Evolutionary conservation across 805 yeast species (phyloP).

Genomic region (Metschnikowia picachoensis): DNA sequence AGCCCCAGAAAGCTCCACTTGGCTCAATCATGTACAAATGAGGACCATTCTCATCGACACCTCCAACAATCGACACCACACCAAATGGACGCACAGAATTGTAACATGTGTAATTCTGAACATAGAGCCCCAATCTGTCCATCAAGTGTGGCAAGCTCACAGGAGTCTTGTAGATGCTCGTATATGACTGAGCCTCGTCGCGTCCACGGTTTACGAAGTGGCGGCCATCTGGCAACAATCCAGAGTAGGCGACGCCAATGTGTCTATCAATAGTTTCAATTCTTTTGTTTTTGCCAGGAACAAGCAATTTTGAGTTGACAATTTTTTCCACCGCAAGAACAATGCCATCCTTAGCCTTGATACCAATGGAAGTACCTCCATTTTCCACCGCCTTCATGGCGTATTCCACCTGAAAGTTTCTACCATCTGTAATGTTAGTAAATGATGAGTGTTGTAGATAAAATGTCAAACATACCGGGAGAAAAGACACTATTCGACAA

Average conservation of each 20-base stretch:
- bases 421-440: slow-evolving; percentile 63
- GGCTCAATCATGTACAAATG: slow-evolving; percentile 97
- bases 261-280: slow-evolving; percentile 93
- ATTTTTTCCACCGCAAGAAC: slow-evolving; percentile 98
- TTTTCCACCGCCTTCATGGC: slow-evolving; percentile 97
- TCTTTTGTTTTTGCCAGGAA: slow-evolving; percentile 83
- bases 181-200: slow-evolving; percentile 81
- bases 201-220: slow-evolving; percentile 89
- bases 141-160: slow-evolving; percentile 79
- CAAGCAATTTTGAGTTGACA: slow-evolving; percentile 79
- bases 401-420: slow-evolving; percentile 96
- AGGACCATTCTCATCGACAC: slow-evolving; percentile 84
- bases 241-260: slow-evolving; percentile 92
- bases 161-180: slow-evolving; percentile 68
- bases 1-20: slow-evolving; percentile 97
- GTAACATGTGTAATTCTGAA: slow-evolving; percentile 92
- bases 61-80: slow-evolving; percentile 87
- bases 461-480: slow-evolving; percentile 45
- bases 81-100: slow-evolving; percentile 98
- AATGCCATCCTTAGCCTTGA: slow-evolving; percentile 87
- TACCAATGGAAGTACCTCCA: slow-evolving; percentile 93
- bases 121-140: slow-evolving; percentile 84
- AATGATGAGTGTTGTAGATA: slow-evolving; percentile 7
- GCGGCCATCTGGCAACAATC: slow-evolving; percentile 94
- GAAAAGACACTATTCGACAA: slow-evolving; percentile 93